Evolutionary conservation across 768 basidiomycete genomes (phyloP).

Genomic region (Nidula microcarpa): DNA sequence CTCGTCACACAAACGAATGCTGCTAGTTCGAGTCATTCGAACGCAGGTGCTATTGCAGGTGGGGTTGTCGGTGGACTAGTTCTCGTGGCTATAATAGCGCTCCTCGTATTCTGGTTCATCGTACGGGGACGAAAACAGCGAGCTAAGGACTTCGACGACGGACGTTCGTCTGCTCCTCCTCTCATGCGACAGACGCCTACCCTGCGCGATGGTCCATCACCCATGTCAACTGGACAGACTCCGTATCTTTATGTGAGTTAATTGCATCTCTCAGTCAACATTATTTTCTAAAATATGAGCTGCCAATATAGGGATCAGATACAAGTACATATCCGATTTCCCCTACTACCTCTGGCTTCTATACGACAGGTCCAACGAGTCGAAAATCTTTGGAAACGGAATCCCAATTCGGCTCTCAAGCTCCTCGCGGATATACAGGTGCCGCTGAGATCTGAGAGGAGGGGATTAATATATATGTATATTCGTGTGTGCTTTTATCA

Average conservation of each 20-base stretch:
- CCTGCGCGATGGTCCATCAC: neutral
- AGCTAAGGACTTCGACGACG: neutral
- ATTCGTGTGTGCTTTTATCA: neutral
- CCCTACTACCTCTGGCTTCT: conserved; percentile 20
- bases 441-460: conserved; percentile 24
- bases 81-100: conserved; percentile 32
- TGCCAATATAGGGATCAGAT: conserved; percentile 13
- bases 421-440: conserved; percentile 22
- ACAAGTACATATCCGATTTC: conserved; percentile 15
- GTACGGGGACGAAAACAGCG: neutral
- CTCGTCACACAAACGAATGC: neutral
- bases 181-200: neutral
- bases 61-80: conserved; percentile 55
- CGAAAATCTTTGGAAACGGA: conserved; percentile 26
- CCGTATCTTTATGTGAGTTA: neutral
- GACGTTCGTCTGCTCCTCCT: neutral
- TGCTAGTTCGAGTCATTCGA: conserved; percentile 3
- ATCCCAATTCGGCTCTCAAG: conserved; percentile 6
- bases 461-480: neutral
- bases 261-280: no score
- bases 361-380: conserved; percentile 19
- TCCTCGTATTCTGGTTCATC: conserved; percentile 34
- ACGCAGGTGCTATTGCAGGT: conserved; percentile 61
- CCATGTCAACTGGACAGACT: neutral
- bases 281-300: neutral